Base-by-base conservation (phyloP, 192 early-diverging fungal genomes). In the Chytriomyces sp. region DNA sequence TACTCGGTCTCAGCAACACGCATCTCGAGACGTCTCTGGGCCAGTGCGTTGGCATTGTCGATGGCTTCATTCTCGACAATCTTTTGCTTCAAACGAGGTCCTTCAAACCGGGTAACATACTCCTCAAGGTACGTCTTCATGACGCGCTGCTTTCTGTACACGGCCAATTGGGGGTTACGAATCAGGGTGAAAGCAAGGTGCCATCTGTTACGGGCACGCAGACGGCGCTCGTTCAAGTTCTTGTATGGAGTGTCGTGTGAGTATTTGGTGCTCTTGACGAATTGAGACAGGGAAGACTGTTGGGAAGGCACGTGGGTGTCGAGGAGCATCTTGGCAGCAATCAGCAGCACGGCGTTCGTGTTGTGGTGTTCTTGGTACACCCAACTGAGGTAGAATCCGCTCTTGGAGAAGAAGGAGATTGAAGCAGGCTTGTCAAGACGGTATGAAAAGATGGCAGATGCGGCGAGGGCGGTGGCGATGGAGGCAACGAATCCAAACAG, bases 341-440 rank as follows among this genome's bases (percentile, higher is more conserved):
- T 67, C 28, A 73, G 10, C 1, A 73, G 66, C 0, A 67, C 16
- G 59, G 72, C 64, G 66, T 73, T 73, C 10, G 72, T 69, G 66
- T 69, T n/a, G 72, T 73, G 72, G 66, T 73, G 72, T 28, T 67
- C 72, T 46, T 73, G 61, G 72, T 68, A 16, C 10, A 73, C 20
- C 65, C 62, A 73, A 16, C 64, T 68, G 10, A 43, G 28, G 45
- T 73, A 73, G 64, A 70, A 13, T 1, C 35, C 28, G 66, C 20
- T 24, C 49, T 69, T 35, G 43, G 18, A 18, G 46, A 69, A 20
- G 67, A 69, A 11, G 16, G 67, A 48, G 43, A 24, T 48, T 47
- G 44, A 43, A n/a, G 67, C 49, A n/a, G 44, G 44, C 35, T 69
- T 69, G 67, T 69, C 67, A 16, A 69, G 67, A 26, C 67, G 67